Conservation (phyloP, 1,139 yeast species). For the Debaryomyces singareniensis region DNA sequence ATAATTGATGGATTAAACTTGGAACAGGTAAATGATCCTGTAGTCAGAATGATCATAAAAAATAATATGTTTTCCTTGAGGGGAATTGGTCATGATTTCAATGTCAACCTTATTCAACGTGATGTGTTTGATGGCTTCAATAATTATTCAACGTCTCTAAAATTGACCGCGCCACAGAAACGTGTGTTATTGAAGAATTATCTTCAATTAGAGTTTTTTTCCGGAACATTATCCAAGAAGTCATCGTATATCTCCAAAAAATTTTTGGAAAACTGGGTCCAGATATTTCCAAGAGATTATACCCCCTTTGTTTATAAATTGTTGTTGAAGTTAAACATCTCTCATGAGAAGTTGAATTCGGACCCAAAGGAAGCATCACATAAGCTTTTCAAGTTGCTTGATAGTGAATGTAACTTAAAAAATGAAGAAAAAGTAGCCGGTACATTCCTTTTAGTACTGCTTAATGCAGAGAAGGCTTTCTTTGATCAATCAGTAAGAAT, state of each 20-base stretch:
- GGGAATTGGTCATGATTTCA: too few relatives aligned
- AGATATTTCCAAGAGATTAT: conserved; percentile 26
- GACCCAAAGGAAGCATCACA: conserved; percentile 13
- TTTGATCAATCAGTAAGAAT: conserved; percentile 39
- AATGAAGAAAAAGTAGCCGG: conserved; percentile 22
- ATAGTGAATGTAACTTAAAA: conserved; percentile 2
- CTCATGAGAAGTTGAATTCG: conserved; percentile 16
- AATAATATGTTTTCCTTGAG: conserved; percentile 25
- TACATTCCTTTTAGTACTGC: conserved; percentile 39
- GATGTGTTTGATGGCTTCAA: conserved; percentile 37
- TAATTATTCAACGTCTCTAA: conserved; percentile 27
- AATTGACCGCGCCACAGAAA: conserved; percentile 40
- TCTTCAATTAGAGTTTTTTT: conserved; percentile 31
- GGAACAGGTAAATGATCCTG: conserved; percentile 21
- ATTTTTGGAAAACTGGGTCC: conserved; percentile 14
- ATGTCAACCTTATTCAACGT: conserved; percentile 34
- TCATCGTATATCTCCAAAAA: conserved; percentile 18
- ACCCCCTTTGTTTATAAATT: conserved; percentile 26
- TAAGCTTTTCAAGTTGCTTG: conserved; percentile 22
- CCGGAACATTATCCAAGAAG: conserved; percentile 27
- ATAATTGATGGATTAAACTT: conserved; percentile 23
- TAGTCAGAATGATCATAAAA: conserved; percentile 25
- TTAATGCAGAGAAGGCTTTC: conserved; percentile 31
- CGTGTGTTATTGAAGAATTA: conserved; percentile 38
- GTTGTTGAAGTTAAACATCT: conserved; percentile 22